Evolutionary conservation across 768 basidiomycete species (phyloP), one percentile per base, ranked within the genome.

Genomic region (Mycena albidolilacea): DNA sequence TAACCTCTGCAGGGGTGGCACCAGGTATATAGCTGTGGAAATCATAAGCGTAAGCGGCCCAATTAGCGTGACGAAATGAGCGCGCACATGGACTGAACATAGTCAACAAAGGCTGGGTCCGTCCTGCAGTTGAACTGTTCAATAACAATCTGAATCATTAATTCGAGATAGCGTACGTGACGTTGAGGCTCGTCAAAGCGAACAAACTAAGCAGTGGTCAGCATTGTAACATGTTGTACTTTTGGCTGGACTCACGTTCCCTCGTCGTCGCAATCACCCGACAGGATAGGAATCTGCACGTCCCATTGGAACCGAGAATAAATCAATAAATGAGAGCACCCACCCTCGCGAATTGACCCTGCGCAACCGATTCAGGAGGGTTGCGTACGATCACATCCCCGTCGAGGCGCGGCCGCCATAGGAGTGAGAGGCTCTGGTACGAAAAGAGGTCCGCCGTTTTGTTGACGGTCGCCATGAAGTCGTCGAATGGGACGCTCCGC

Each of bases 331-430:
- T 15, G 9, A 23, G 21, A 54, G 5, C 54, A 8, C 37, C 30
- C 30, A 59, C 69, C 23, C 50, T 57, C 7, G 54, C 57, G 14
- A 59, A 59, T 37, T 15, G 37, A 15, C 57, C 57, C 8, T 38
- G 57, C 37, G 23, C 37, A 17, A 59, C 57, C 37, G 30, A 30
- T 30, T 30, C 30, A 30, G 30, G 30, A 23, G 23, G 30, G 30
- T 30, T 30, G 30, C 30, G 57, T 17, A 59, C 37, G 3, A 59
- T 38, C 8, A 59, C n/a, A 39, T 59, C 57, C 10, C 57, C 57
- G 23, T 88, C 87, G 1, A 84, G 80, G 11, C 82, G 78, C 7
- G 86, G 87, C 17, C 77, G 50, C 83, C 84, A 87, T 0, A 82
- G 81, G 35, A 82, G 66, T 0, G 69, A 69, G 41, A 85, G 68